Base-by-base conservation (phyloP, 306 rosid genomes). In the Ceratonia siliqua region DNA sequence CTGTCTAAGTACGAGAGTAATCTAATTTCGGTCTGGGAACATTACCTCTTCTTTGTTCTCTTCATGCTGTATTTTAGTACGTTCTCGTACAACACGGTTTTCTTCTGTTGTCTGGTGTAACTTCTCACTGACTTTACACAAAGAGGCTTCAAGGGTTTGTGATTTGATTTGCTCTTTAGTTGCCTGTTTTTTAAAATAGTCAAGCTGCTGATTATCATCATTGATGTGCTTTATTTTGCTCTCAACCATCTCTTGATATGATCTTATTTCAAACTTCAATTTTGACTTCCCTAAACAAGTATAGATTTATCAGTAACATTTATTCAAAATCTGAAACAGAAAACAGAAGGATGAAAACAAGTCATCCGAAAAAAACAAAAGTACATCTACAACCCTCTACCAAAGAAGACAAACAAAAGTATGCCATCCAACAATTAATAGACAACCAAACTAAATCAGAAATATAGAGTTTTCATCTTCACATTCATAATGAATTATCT, bases 31-130 rank as follows among this genome's bases (percentile, higher is more conserved):
- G 73, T 28, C 33, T 25, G 56, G 42, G 41, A 65, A 64, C 50
- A 67, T 65, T 85, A 85, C 88, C 86, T 85, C 86, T 72, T 83
- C 84, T 62, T 78, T 85, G 74, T 76, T 75, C 80, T 86, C 75
- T 43, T 78, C 79, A 30, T 76, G 80, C 17, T 77, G 87, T 50
- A 50, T 52, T 69, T 68, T 82, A 46, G 66, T 79, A 39, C 87
- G 83, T 30, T 71, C 76, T 50, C 72, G 71, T 4, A 89, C 87
- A 55, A 77, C 33, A 24, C 53, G 78, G 63, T 58, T 86, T 72
- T 84, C 91, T 12, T 68, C 75, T 0, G 24, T 21, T 22, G 85
- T 27, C 33, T 41, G 52, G 67, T 82, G 87, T 53, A 86, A 72
- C 77, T 64, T 90, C 77, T 77, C 80, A 48, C 81, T 72, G 38